Percentiles rank a stretch among this genome's conserved stretches.
phyloP scores from a whole-genome alignment of 768 basidiomycete species.

The Hericium alpestre region DNA sequence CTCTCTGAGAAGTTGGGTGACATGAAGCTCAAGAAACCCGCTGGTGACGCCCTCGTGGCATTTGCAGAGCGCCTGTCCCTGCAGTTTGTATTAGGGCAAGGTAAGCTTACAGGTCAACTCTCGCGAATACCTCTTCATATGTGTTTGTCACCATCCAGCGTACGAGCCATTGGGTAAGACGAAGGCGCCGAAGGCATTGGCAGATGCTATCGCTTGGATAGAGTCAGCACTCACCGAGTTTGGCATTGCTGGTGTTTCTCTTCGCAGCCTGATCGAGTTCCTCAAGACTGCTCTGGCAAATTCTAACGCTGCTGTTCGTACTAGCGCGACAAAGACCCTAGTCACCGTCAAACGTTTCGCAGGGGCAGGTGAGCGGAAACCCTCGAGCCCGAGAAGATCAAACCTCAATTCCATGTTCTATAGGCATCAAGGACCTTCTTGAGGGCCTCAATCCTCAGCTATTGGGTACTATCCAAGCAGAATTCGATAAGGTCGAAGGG shows the following conservation, averaged over 20 bases:
- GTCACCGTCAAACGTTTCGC: slow-evolving; percentile 90
- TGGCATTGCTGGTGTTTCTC: slow-evolving; percentile 76
- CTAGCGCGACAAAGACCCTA: slow-evolving; percentile 85
- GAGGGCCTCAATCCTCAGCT: slow-evolving; percentile 93
- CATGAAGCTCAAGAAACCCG: slow-evolving; percentile 91
- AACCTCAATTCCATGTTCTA: slow-evolving; percentile 1
- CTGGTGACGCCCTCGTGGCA: slow-evolving; percentile 71
- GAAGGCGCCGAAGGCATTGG: slow-evolving; percentile 94
- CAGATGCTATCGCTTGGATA: slow-evolving; percentile 84
- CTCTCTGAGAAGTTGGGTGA: slow-evolving; percentile 93
- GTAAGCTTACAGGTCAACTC: slow-evolving; percentile 27
- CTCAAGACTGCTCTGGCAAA: slow-evolving; percentile 80
- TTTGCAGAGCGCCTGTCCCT: slow-evolving; percentile 91
- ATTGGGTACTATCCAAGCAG: slow-evolving; percentile 76
- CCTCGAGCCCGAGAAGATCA: background rate
- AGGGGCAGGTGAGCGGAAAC: slow-evolving; percentile 37
- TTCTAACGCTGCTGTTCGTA: slow-evolving; percentile 88
- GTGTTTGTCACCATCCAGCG: slow-evolving; percentile 35
- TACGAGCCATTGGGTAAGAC: slow-evolving; percentile 91
- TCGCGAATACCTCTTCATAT: background rate
- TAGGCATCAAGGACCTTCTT: slow-evolving; percentile 85
- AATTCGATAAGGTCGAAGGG: slow-evolving; percentile 89
- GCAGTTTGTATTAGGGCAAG: slow-evolving; percentile 88
- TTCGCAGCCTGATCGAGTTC: slow-evolving; percentile 83
- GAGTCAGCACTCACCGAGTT: slow-evolving; percentile 82